These are phyloP conservation scores for Hypoxylon rickii DNA, from an alignment of 495 filamentous ascomycete genomes.

Conservation along the genomic window DNA sequence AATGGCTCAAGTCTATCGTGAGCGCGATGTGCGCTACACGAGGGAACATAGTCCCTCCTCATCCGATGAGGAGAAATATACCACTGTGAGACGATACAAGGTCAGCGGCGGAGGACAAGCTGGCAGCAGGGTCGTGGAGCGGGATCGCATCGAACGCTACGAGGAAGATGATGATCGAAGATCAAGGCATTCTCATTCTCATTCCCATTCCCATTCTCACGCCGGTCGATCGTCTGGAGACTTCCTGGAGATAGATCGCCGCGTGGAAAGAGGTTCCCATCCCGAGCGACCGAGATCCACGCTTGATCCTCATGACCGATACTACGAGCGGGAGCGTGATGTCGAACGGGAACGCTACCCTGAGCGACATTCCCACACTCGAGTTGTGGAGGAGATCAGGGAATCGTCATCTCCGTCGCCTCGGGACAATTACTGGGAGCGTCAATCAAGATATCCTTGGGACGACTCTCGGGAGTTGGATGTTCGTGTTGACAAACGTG, in stretches of 20 bases:
- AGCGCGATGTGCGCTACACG: conserved; percentile 48
- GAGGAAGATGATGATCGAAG: conserved; percentile 57
- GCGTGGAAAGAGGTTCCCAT: conserved; percentile 46
- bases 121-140: conserved; percentile 42
- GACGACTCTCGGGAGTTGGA: conserved; percentile 45
- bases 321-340: conserved; percentile 63
- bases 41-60: conserved; percentile 53
- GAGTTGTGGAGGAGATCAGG: conserved; percentile 46
- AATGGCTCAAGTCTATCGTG: conserved; percentile 56
- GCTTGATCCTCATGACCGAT: conserved; percentile 55
- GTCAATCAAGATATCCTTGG: conserved; percentile 42
- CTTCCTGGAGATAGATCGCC: conserved; percentile 53
- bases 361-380: conserved; percentile 35
- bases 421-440: conserved; percentile 47
- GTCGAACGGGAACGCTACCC: conserved; percentile 47
- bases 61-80: conserved; percentile 54
- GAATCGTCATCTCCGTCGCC: conserved; percentile 42
- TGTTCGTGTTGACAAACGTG: conserved; percentile 48
- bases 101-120: conserved; percentile 39
- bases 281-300: conserved; percentile 53
- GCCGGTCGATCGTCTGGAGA: conserved; percentile 42
- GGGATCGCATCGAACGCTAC: conserved; percentile 49
- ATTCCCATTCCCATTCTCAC: conserved; percentile 44
- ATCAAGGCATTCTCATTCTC: conserved; percentile 46
- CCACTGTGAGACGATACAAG: conserved; percentile 61